Base-by-base conservation (phyloP, 306 rosid genomes). In the Oxytropis ochrocephala region DNA sequence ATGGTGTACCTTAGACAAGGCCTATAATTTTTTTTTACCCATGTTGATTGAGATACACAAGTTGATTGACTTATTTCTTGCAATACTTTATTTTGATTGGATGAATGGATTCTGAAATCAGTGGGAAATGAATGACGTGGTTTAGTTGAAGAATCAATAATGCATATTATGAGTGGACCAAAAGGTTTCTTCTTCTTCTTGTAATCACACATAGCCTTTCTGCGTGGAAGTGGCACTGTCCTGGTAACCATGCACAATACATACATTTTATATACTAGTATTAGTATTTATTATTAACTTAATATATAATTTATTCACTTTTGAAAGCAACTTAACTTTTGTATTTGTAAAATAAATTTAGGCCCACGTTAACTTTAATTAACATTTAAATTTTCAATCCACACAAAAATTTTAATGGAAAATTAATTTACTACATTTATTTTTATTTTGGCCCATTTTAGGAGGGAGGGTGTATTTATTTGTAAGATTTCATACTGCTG, bases 211-310 rank as follows among this genome's bases (percentile, higher is more conserved):
- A 60, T 60, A 11, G 51, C 67, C 59, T 63, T 53, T 47, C 41
- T 64, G 56, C 53, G 74, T 64, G 78, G 82, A 77, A 18, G 57
- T 42, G 44, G 64, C 82, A 72, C 69, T 56, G 18, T 16, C 58
- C 55, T 62, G 54, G 16, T 55, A 73, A 65, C 48, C 81, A 78
- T 71, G 78, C 82, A 50, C 64, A 29, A 59, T 36, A 30, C 11
- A 21, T 1, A n/a, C 13, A 52, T 50, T 74, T 24, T 24, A 24
- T 21, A 24, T 24, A 24, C 29, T 1, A 24, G 29, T n/a, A n/a
- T n/a, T n/a, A n/a, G n/a, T 21, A 21, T 1, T 21, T 1, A 44
- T 46, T 33, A 6, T 33, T 33, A 33, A 16, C 17, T 53, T 16
- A 8, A 39, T 13, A 42, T 54, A 41, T 35, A 35, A 33, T 4